These are phyloP conservation scores for Blastobotrys attinorum DNA, from an alignment of 805 yeast genomes.

Conservation along the genomic window DNA sequence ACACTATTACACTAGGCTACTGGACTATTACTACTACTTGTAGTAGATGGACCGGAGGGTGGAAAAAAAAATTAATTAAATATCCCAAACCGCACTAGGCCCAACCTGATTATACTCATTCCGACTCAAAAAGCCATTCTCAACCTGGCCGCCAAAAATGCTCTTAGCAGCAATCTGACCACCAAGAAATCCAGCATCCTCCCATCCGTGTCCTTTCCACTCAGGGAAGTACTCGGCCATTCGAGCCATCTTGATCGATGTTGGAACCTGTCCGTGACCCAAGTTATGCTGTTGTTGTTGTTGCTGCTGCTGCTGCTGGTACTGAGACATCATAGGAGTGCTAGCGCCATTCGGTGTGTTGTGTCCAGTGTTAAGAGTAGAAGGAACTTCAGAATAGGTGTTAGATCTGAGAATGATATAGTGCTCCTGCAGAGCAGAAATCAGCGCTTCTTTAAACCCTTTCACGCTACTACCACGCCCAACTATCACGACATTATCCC, in stretches of 20 bases:
- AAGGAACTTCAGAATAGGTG: slow-evolving; percentile 32
- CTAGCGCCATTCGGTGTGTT: slow-evolving; percentile 24
- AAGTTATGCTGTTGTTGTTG: slow-evolving; percentile 11
- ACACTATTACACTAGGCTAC: too few species aligned
- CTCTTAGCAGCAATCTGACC: slow-evolving; percentile 84
- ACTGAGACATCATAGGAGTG: slow-evolving; percentile 7
- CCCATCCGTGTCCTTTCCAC: slow-evolving; percentile 78
- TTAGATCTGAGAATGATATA: slow-evolving; percentile 38
- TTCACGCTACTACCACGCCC: slow-evolving; percentile 72
- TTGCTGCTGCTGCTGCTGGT: slow-evolving; percentile 6
- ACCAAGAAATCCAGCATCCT: slow-evolving; percentile 73
- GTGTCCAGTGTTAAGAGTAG: slow-evolving; percentile 27
- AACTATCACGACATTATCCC: slow-evolving; percentile 70
- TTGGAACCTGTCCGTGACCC: slow-evolving; percentile 65
- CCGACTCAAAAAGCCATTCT: slow-evolving; percentile 56
- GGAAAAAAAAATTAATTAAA: slow-evolving; percentile 12
- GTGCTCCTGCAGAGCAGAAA: slow-evolving; percentile 49
- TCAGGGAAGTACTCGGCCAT: slow-evolving; percentile 91
- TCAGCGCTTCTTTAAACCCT: slow-evolving; percentile 68
- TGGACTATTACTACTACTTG: too few species aligned
- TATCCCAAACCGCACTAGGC: slow-evolving; percentile 76
- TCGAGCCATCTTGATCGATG: slow-evolving; percentile 57
- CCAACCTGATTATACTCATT: slow-evolving; percentile 73
- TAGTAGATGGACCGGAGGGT: too few species aligned
- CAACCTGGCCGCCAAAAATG: slow-evolving; percentile 57